Base-by-base conservation (phyloP, 257 asterid species). In the Plantago major region DNA sequence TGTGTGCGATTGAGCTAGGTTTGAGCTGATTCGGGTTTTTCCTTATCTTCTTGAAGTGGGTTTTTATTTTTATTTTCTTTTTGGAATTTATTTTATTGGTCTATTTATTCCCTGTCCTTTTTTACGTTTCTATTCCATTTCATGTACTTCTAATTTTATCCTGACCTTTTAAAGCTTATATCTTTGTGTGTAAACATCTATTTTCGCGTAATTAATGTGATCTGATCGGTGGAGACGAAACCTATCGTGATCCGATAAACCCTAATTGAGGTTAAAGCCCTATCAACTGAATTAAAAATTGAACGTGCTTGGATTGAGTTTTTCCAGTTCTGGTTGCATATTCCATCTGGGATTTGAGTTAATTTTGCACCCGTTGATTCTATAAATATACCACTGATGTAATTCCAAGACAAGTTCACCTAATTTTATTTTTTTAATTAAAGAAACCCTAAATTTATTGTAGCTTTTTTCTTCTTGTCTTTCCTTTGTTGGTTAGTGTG, bases 381-480 rank as follows among this genome's bases (percentile, higher is more conserved):
- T 59, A 22, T 71, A 55, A 56, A 46, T n/a, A 65, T 64, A 22
- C 48, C 14, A 13, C 38, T 30, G 42, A 46, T 61, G 62, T 58
- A 43, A 11, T 69, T 65, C 15, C 3, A n/a, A 45, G 58, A 42
- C 46, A 15, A 62, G 43, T 49, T 51, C 40, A 33, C 40, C 40
- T 33, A 33, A 33, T 33, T 33, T 33, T 33, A 33, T 33, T 48
- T 66, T 73, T 46, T 48, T 58, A 60, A 28, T 19, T 60, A 46
- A 64, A 73, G 40, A 79, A 88, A 78, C 84, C 95, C 86, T 85
- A 83, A 76, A 64, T 26, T 71, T 62, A 17, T 49, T 75, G 51
- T 64, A 59, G 54, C 30, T 33, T 54, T 8, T 22, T 16, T 58
- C n/a, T 26, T 57, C n/a, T 52, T 11, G 33, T 50, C 13, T 44